Evolutionary conservation across 2,329 filamentous ascomycete genomes (phyloP).

Genomic region (Trichoderma sp.): DNA sequence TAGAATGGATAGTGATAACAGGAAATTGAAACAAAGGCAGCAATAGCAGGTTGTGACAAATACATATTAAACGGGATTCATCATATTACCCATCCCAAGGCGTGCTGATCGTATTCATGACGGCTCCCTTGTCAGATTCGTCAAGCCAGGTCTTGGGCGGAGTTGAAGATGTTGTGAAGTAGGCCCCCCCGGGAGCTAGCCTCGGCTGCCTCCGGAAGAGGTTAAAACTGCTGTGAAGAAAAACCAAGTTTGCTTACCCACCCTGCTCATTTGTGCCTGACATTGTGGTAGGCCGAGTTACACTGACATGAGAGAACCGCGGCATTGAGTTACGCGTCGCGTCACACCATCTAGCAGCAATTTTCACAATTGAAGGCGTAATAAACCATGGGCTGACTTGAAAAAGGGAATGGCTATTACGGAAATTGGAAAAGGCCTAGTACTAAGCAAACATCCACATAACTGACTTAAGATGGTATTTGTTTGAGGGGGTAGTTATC

Average conservation of each 20-base stretch:
- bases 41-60: not conserved
- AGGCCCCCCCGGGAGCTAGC: not conserved
- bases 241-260: rapidly evolving
- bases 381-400: not conserved
- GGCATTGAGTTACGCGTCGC: not conserved
- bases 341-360: not conserved
- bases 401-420: not conserved
- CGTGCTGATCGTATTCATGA: not conserved
- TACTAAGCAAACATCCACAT: not conserved
- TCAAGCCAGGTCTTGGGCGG: not conserved
- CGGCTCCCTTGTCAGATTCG: not conserved
- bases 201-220: not conserved
- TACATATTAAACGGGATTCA: not conserved
- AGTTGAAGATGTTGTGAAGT: not conserved
- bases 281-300: not conserved
- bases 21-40: not conserved
- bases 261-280: not conserved
- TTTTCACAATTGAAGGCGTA: not conserved
- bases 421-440: rapidly evolving
- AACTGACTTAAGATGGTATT: not conserved
- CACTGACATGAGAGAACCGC: not conserved
- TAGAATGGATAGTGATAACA: not conserved
- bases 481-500: not conserved
- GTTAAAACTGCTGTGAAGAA: not conserved
- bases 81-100: not conserved